These are phyloP conservation scores for Crithidia mellificae DNA, from an alignment of 208 protist species.

Conservation along the genomic window DNA sequence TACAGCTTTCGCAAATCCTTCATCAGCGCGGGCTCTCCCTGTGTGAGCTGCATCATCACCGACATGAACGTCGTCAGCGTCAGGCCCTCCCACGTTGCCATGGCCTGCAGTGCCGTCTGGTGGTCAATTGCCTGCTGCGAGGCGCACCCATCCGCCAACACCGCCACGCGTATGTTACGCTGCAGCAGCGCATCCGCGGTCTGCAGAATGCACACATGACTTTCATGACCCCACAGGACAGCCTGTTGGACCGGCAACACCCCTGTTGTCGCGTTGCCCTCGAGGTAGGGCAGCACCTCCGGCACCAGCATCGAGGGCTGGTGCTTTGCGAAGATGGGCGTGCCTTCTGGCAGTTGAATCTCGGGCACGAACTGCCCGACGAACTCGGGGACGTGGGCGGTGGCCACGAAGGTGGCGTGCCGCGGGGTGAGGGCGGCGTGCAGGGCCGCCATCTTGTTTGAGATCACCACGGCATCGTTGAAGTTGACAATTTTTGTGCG, in stretches of 20 bases:
- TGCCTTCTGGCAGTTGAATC: conserved; percentile 44
- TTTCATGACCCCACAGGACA: conserved; percentile 79
- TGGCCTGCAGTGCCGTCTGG: conserved; percentile 48
- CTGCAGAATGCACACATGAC: conserved; percentile 81
- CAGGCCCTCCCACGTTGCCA: conserved; percentile 50
- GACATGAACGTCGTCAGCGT: conserved; percentile 65
- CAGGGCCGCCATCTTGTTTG: conserved; percentile 56
- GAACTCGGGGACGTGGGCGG: conserved; percentile 74
- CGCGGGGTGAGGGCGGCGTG: conserved; percentile 37
- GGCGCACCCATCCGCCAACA: conserved; percentile 71
- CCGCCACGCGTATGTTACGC: conserved; percentile 54
- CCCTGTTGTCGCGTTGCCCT: conserved; percentile 20
- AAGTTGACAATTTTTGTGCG: conserved; percentile 57
- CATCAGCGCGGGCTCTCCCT: conserved; percentile 11
- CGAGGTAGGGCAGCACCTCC: conserved; percentile 43
- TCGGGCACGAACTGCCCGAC: conserved; percentile 54
- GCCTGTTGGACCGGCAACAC: conserved; percentile 49
- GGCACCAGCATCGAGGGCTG: conserved; percentile 57
- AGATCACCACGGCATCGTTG: conserved; percentile 54
- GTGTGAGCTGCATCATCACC: conserved; percentile 57
- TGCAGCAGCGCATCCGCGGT: conserved; percentile 72
- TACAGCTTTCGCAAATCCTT: conserved; percentile 1
- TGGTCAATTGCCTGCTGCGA: conserved; percentile 56
- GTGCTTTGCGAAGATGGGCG: conserved; percentile 44
- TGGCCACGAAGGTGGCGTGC: conserved; percentile 63